Percentiles rank a stretch among this genome's conserved stretches.
These are phyloP conservation scores for Carex kokanica DNA, from an alignment of 176 grass and related monocot genomes.

Conservation along the genomic window DNA sequence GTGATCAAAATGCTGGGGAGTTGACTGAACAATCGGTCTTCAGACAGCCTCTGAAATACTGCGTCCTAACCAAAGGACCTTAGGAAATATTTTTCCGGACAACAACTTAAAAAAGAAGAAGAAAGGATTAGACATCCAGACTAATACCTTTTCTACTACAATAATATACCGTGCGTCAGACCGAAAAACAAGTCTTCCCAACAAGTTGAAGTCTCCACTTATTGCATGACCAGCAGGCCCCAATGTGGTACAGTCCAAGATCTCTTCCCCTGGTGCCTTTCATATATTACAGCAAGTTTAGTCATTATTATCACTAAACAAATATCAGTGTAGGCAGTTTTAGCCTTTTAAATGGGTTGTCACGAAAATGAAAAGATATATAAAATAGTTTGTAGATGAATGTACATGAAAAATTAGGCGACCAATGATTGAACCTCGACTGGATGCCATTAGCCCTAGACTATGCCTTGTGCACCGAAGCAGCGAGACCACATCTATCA, in stretches of 20 bases:
- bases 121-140: background rate
- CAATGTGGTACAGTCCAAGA: slow-evolving; percentile 70
- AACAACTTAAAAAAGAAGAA: background rate
- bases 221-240: slow-evolving; percentile 74
- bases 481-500: slow-evolving; percentile 80
- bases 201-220: slow-evolving; percentile 60
- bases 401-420: slow-evolving; percentile 59
- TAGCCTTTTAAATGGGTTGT: background rate
- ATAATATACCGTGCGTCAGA: slow-evolving; percentile 83
- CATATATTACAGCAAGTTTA: slow-evolving; percentile 28
- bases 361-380: background rate
- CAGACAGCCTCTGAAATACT: slow-evolving; percentile 94
- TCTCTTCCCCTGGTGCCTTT: slow-evolving; percentile 54
- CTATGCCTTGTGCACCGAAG: slow-evolving; percentile 83
- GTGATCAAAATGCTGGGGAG: slow-evolving; percentile 85
- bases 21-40: slow-evolving; percentile 75
- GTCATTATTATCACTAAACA: background rate
- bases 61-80: slow-evolving; percentile 56
- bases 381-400: background rate
- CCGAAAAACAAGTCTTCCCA: slow-evolving; percentile 56
- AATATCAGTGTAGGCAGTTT: background rate
- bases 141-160: slow-evolving; percentile 75
- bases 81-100: background rate
- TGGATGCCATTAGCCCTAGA: slow-evolving; percentile 84
- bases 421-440: slow-evolving; percentile 75